Evolutionary conservation across 345 rosid genomes (phyloP).

Genomic region (Psidium friedrichsthalianum): DNA sequence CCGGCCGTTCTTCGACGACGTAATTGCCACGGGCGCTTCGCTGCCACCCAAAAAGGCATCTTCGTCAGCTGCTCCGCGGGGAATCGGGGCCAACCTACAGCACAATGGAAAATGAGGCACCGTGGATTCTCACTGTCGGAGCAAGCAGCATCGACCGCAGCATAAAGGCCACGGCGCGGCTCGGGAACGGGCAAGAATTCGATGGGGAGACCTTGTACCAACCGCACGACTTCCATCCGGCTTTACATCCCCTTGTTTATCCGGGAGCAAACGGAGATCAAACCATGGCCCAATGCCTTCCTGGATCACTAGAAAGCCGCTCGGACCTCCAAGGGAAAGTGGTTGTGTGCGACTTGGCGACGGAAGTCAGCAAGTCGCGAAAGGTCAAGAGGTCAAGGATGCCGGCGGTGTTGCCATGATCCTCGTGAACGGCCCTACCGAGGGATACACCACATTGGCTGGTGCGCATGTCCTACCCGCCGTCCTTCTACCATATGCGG

Average conservation of each 20-base stretch:
- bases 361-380: slow-evolving; percentile 7
- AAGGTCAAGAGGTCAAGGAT: slow-evolving; percentile 22
- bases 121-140: slow-evolving; percentile 58
- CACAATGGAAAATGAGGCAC: slow-evolving; percentile 37
- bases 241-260: slow-evolving; percentile 29
- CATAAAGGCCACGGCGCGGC: slow-evolving; percentile 33
- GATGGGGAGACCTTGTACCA: slow-evolving; percentile 33
- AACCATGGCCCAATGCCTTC: slow-evolving; percentile 10
- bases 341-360: slow-evolving; percentile 20
- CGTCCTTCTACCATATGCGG: slow-evolving; percentile 9
- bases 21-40: slow-evolving; percentile 31
- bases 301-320: slow-evolving; percentile 3
- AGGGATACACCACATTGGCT: slow-evolving; percentile 17
- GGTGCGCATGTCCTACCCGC: slow-evolving; percentile 12
- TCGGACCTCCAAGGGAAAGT: slow-evolving; percentile 22
- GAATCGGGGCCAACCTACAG: slow-evolving; percentile 23
- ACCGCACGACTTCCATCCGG: slow-evolving; percentile 10
- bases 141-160: slow-evolving; percentile 52
- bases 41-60: slow-evolving; percentile 34
- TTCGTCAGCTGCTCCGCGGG: slow-evolving; percentile 50
- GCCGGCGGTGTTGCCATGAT: slow-evolving; percentile 23
- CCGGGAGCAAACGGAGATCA: slow-evolving; percentile 12
- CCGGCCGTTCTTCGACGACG: slow-evolving; percentile 19
- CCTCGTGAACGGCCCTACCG: slow-evolving; percentile 9
- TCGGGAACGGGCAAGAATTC: slow-evolving; percentile 20